Percentiles rank a stretch among this genome's conserved stretches.
Evolutionary conservation across 2,329 filamentous ascomycete species (phyloP).

Genomic region (Colletotrichum sp.): DNA sequence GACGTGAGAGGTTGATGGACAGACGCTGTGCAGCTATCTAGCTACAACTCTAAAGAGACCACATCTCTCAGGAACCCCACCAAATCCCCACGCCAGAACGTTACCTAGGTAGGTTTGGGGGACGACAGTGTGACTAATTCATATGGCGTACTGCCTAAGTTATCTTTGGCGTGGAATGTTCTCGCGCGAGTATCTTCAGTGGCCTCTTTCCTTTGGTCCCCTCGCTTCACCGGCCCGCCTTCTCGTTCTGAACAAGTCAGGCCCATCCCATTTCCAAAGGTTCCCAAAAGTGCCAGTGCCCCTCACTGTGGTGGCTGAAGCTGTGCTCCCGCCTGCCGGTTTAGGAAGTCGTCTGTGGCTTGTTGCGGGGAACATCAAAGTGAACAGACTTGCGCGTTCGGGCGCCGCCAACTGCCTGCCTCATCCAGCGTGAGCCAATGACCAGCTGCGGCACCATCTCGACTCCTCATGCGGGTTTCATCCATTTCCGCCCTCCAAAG

Average conservation of each 20-base stretch:
- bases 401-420: background rate
- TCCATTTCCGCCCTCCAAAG: conserved; percentile 39
- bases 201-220: background rate
- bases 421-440: conserved; percentile 18
- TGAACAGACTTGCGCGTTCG: background rate
- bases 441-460: conserved; percentile 12
- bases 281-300: conserved; percentile 13
- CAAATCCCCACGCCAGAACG: background rate
- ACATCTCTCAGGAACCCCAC: background rate
- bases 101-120: no score
- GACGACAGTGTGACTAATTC: background rate
- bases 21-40: background rate
- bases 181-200: background rate
- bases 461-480: conserved; percentile 28
- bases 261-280: conserved; percentile 4
- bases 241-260: conserved; percentile 3
- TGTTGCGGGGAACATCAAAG: background rate
- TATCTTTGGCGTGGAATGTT: background rate
- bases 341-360: background rate
- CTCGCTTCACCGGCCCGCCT: background rate
- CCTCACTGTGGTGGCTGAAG: conserved; percentile 16
- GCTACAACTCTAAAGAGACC: background rate
- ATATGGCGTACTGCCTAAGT: background rate
- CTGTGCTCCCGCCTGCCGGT: background rate
- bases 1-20: background rate